Conservation (phyloP, 2,329 filamentous ascomycete species). For the Pseudogymnoascus sp. region DNA sequence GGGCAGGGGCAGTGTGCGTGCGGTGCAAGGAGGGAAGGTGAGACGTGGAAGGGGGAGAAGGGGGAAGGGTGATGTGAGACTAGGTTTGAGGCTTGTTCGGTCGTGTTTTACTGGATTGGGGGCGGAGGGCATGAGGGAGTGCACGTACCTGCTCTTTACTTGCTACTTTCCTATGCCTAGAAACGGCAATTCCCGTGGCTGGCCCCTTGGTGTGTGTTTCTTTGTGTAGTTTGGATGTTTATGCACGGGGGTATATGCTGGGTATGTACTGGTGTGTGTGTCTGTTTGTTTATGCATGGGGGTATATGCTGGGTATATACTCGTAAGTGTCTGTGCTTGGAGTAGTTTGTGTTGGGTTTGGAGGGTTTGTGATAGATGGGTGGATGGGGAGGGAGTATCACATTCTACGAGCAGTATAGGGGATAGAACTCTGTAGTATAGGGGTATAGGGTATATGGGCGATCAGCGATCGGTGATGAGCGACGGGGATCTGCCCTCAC, state of each 20-base stretch:
- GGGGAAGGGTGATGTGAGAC: neutral
- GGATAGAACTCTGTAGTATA: too few relatives aligned
- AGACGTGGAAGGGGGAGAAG: neutral
- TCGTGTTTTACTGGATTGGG: neutral
- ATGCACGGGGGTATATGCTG: neutral
- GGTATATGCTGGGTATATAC: too few relatives aligned
- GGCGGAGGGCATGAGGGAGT: neutral
- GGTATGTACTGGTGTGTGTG: neutral
- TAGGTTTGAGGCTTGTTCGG: neutral
- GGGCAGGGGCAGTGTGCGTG: neutral
- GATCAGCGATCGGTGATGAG: neutral
- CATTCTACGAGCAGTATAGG: too few relatives aligned
- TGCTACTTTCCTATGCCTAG: too few relatives aligned
- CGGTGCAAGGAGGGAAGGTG: neutral
- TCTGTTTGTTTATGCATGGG: neutral
- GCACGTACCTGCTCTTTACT: too few relatives aligned
- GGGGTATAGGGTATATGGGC: too few relatives aligned
- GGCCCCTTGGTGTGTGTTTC: too few relatives aligned
- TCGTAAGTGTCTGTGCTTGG: neutral
- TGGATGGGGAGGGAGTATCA: neutral
- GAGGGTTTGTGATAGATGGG: neutral
- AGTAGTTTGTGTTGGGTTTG: neutral
- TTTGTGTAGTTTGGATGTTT: too few relatives aligned
- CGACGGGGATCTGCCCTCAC: neutral
- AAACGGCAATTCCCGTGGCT: too few relatives aligned